phyloP scores from a whole-genome alignment of 23 red algal genomes.

The Rhodosorus marinus region DNA sequence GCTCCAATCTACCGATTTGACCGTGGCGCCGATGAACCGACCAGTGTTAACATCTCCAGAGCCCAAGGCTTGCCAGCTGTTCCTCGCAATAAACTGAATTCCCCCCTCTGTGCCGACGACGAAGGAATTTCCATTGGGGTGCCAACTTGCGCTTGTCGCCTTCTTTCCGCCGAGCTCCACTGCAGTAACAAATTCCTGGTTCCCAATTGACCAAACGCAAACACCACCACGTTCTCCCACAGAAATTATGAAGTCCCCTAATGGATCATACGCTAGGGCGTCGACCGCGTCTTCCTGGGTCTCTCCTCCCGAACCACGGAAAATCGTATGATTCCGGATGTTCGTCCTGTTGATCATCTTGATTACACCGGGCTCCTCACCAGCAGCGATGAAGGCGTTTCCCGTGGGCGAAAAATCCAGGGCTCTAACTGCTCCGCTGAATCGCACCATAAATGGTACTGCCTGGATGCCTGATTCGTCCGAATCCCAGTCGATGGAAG shows the following conservation, averaged over 20 bases:
- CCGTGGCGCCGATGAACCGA: background rate
- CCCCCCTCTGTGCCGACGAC: slow-evolving; percentile 26
- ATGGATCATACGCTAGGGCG: slow-evolving; percentile 28
- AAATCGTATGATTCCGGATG: slow-evolving; percentile 10
- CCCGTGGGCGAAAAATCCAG: slow-evolving; percentile 35
- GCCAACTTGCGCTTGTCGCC: slow-evolving; percentile 21
- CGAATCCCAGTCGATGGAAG: background rate
- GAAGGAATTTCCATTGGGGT: slow-evolving; percentile 14
- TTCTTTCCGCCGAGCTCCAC: slow-evolving; percentile 15
- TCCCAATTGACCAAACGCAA: slow-evolving; percentile 32
- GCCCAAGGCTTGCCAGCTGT: background rate
- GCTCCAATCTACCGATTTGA: slow-evolving; percentile 24
- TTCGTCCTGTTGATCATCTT: slow-evolving; percentile 44
- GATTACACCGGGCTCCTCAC: slow-evolving; percentile 47
- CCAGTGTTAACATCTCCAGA: background rate
- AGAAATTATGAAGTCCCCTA: slow-evolving; percentile 26
- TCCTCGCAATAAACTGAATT: slow-evolving; percentile 6
- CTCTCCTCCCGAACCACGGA: slow-evolving; percentile 4
- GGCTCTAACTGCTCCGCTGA: slow-evolving; percentile 21
- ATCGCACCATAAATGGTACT: slow-evolving; percentile 18
- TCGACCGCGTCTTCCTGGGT: slow-evolving; percentile 14
- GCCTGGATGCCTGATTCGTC: background rate
- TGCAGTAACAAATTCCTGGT: slow-evolving; percentile 2
- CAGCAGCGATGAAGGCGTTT: slow-evolving; percentile 24
- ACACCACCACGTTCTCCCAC: slow-evolving; percentile 17